Conservation (phyloP, 257 asterid genomes). For the Fraxinus cuspidata region DNA sequence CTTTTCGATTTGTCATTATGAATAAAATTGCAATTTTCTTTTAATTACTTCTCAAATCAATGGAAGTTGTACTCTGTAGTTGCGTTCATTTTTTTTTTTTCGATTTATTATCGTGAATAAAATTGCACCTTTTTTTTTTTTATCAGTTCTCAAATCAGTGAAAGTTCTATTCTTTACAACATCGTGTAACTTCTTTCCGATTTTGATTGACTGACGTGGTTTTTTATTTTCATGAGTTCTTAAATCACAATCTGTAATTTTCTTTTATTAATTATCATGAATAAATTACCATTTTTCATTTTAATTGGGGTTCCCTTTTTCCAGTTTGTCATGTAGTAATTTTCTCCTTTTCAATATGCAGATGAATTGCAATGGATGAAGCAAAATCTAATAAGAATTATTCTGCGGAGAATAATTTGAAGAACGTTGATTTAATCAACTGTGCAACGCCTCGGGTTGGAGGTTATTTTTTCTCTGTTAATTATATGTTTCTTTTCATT, state of each 20-base stretch:
- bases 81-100: background rate
- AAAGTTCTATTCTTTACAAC: background rate
- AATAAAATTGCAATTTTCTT: background rate
- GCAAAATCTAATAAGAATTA: conserved; percentile 21
- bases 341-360: conserved; percentile 2
- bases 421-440: conserved; percentile 28
- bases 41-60: conserved; percentile 5
- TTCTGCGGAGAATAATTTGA: conserved; percentile 23
- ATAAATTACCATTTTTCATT: background rate
- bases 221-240: background rate
- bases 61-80: background rate
- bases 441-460: conserved; percentile 47
- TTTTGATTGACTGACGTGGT: background rate
- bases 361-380: conserved; percentile 47
- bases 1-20: background rate
- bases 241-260: background rate
- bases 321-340: background rate
- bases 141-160: background rate
- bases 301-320: conserved; percentile 4
- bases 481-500: background rate
- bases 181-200: background rate
- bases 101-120: background rate
- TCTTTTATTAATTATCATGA: background rate
- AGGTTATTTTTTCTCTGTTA: conserved; percentile 48
- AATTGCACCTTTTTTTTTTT: background rate